A percentile compares a stretch with the other conserved stretches of the same genome.
phyloP scores from a whole-genome alignment of 2,329 filamentous ascomycete species.

The Zymoseptoria brevis region DNA sequence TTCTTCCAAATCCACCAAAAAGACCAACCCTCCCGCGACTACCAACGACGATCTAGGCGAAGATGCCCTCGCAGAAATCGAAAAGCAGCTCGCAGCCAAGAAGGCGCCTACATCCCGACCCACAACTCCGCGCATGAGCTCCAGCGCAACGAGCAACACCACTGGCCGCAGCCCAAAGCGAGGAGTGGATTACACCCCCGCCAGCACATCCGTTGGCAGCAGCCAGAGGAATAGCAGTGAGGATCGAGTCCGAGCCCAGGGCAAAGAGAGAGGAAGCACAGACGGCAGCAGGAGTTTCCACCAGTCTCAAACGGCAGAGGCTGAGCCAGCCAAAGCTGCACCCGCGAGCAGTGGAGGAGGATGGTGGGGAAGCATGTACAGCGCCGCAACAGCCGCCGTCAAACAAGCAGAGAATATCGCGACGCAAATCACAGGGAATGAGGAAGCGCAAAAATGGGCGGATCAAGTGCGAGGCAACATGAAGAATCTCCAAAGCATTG shows the following conservation, averaged over 20 bases:
- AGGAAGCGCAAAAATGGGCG: constrained; percentile 93
- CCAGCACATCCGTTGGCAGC: constrained; percentile 37
- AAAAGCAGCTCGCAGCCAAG: constrained; percentile 65
- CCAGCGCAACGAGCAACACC: constrained; percentile 37
- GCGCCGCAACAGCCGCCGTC: constrained; percentile 72
- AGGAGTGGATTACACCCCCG: constrained; percentile 42
- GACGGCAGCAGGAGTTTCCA: constrained; percentile 68
- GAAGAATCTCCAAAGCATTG: constrained; percentile 64
- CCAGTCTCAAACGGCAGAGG: constrained; percentile 58
- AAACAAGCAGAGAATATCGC: constrained; percentile 90
- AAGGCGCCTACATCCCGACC: constrained; percentile 62
- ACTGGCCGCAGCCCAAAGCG: constrained; percentile 21
- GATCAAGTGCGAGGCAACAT: constrained; percentile 89
- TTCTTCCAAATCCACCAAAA: constrained; percentile 35
- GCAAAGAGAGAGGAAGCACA: constrained; percentile 57
- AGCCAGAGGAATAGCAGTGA: constrained; percentile 51
- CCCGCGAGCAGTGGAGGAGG: constrained; percentile 52
- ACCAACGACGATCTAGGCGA: constrained; percentile 40
- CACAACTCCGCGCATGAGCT: constrained; percentile 65
- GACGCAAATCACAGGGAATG: constrained; percentile 91
- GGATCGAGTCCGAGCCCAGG: constrained; percentile 44
- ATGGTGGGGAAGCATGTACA: constrained; percentile 83
- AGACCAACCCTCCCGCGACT: constrained; percentile 6
- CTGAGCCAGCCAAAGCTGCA: constrained; percentile 41
- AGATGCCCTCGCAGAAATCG: constrained; percentile 81